These are phyloP conservation scores for Cercophora scortea DNA, from an alignment of 495 filamentous ascomycete species.

Conservation along the genomic window DNA sequence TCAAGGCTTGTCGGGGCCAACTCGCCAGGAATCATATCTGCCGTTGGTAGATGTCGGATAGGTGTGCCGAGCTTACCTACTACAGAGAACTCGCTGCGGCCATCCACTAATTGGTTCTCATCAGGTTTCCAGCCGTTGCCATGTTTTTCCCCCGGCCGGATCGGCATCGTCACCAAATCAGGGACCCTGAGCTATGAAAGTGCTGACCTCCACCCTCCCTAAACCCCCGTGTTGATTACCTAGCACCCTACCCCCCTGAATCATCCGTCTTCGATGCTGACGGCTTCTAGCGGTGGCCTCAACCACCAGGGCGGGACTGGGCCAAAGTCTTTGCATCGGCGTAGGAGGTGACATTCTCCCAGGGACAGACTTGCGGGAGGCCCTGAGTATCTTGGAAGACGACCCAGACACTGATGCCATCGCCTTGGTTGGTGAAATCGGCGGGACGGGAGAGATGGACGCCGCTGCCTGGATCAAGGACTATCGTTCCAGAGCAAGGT, in stretches of 20 bases:
- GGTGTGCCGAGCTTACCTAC: conserved; percentile 22
- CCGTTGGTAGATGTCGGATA: conserved; percentile 72
- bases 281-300: conserved; percentile 57
- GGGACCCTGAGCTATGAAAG: conserved; percentile 80
- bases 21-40: conserved; percentile 81
- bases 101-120: no score
- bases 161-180: conserved; percentile 83
- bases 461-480: conserved; percentile 71
- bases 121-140: conserved; percentile 71
- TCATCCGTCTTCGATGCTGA: background rate
- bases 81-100: background rate
- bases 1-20: conserved; percentile 81
- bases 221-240: no score
- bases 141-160: conserved; percentile 62
- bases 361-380: conserved; percentile 76
- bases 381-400: conserved; percentile 60
- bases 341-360: conserved; percentile 82
- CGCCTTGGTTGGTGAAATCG: conserved; percentile 78
- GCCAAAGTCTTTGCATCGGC: conserved; percentile 79
- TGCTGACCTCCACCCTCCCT: conserved; percentile 2
- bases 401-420: conserved; percentile 77
- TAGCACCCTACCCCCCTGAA: background rate
- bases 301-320: conserved; percentile 70
- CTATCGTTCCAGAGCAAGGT: conserved; percentile 48
- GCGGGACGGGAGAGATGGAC: conserved; percentile 72